These are phyloP conservation scores for Aspergillus pseudonomiae DNA, from an alignment of 2,329 filamentous ascomycete genomes.

Conservation along the genomic window DNA sequence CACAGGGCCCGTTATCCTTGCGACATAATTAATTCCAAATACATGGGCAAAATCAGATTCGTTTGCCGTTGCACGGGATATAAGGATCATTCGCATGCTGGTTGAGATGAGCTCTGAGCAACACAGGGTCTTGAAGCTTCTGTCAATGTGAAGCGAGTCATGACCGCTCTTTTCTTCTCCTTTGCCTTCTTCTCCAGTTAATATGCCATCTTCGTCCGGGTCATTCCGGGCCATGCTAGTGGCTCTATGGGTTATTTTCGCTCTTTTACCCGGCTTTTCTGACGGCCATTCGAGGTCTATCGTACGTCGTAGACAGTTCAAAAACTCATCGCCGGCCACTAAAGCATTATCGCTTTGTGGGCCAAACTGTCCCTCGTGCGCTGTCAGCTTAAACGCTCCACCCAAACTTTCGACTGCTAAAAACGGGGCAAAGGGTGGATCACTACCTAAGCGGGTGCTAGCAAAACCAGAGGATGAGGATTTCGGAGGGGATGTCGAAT, in stretches of 20 bases:
- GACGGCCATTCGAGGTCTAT: neutral
- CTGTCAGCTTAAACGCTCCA: neutral
- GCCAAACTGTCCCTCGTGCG: neutral
- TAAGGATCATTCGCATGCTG: too few relatives aligned
- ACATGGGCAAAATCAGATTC: too few relatives aligned
- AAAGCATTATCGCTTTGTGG: neutral
- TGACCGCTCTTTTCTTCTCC: neutral
- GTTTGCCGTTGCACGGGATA: too few relatives aligned
- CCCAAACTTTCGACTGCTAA: neutral
- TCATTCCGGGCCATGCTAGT: neutral
- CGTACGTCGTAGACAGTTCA: neutral
- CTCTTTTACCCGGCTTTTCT: neutral
- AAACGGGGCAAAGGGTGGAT: neutral
- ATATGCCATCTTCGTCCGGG: neutral
- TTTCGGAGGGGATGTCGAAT: neutral
- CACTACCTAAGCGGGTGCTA: neutral
- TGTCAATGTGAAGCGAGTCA: neutral
- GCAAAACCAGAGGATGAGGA: neutral
- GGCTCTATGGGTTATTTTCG: neutral
- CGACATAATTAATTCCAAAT: too few relatives aligned
- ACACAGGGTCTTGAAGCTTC: neutral
- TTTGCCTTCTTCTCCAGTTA: neutral
- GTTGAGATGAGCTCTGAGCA: too few relatives aligned
- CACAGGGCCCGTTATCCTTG: too few relatives aligned
- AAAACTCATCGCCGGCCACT: neutral